A percentile compares a stretch with the other conserved stretches of the same genome.
Evolutionary conservation across 2,329 filamentous ascomycete genomes (phyloP).

Genomic region (Colletotrichum liaoningense): DNA sequence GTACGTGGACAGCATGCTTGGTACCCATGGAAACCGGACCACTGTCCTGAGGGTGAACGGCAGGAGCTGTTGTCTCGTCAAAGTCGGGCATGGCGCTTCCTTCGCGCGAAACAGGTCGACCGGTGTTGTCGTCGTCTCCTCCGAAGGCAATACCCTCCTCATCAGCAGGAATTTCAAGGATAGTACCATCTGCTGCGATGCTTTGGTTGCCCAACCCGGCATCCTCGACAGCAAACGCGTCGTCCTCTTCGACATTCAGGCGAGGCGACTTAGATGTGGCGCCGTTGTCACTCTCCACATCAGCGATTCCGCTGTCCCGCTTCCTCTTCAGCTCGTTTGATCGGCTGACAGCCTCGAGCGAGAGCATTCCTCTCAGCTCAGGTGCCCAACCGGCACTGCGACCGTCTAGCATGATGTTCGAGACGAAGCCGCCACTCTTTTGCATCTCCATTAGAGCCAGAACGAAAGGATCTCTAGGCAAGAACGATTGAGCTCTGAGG

Average conservation of each 20-base stretch:
- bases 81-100: conserved; percentile 70
- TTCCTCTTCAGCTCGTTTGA: conserved; percentile 91
- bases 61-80: conserved; percentile 81
- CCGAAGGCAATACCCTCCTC: conserved; percentile 58
- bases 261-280: conserved; percentile 73
- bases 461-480: conserved; percentile 88
- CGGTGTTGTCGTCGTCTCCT: conserved; percentile 57
- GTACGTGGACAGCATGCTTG: conserved; percentile 93
- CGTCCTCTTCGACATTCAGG: conserved; percentile 75
- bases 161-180: conserved; percentile 73
- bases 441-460: conserved; percentile 93
- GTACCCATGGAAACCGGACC: conserved; percentile 91
- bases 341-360: conserved; percentile 81
- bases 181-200: conserved; percentile 67
- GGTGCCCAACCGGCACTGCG: conserved; percentile 87
- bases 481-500: conserved; percentile 82
- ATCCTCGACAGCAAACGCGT: conserved; percentile 63
- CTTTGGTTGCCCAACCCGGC: conserved; percentile 65
- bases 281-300: conserved; percentile 76
- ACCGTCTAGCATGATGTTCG: conserved; percentile 84
- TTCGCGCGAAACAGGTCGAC: conserved; percentile 50
- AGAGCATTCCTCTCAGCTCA: conserved; percentile 92
- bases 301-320: conserved; percentile 87
- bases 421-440: conserved; percentile 89
- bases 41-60: conserved; percentile 84